A percentile compares a stretch with the other conserved stretches of the same genome.
Conservation (phyloP, 2,329 filamentous ascomycete species). For the Penicillium verrucosum region DNA sequence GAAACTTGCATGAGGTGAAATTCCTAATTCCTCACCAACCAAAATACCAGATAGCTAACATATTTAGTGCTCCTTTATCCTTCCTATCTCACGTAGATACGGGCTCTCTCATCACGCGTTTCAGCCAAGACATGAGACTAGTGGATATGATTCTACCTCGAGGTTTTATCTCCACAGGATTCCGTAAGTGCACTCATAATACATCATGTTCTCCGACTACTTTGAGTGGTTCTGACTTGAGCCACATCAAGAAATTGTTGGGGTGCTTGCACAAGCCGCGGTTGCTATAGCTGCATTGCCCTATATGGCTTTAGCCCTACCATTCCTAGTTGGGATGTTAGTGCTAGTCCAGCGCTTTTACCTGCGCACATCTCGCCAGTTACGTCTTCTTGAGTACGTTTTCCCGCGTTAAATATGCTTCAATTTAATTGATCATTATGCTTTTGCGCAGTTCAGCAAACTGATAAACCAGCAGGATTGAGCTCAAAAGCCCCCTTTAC, state of each 20-base stretch:
- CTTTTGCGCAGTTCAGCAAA: not conserved
- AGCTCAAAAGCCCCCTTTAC: slow-evolving; percentile 20
- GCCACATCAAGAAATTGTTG: too few relatives aligned
- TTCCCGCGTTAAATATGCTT: not conserved
- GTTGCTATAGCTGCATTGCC: too few relatives aligned
- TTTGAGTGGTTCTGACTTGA: too few relatives aligned
- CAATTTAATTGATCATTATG: not conserved
- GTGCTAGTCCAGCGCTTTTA: slow-evolving; percentile 19
- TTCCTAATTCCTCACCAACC: not conserved
- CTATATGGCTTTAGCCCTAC: not conserved
- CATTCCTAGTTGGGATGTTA: slow-evolving; percentile 7
- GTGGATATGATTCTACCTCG: too few relatives aligned
- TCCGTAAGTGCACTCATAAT: too few relatives aligned
- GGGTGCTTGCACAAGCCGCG: too few relatives aligned
- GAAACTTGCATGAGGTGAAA: slow-evolving; percentile 12
- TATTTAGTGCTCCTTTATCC: too few relatives aligned
- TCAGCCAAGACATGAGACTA: too few relatives aligned
- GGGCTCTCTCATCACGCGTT: too few relatives aligned
- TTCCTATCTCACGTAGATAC: too few relatives aligned
- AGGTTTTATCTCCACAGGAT: too few relatives aligned
- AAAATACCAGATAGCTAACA: not conserved
- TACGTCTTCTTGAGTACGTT: slow-evolving; percentile 16
- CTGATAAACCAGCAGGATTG: slow-evolving; percentile 7
- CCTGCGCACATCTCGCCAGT: slow-evolving; percentile 16
- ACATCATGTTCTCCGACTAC: too few relatives aligned